phyloP scores from a whole-genome alignment of 805 yeast species.

The Candida railenensis region DNA sequence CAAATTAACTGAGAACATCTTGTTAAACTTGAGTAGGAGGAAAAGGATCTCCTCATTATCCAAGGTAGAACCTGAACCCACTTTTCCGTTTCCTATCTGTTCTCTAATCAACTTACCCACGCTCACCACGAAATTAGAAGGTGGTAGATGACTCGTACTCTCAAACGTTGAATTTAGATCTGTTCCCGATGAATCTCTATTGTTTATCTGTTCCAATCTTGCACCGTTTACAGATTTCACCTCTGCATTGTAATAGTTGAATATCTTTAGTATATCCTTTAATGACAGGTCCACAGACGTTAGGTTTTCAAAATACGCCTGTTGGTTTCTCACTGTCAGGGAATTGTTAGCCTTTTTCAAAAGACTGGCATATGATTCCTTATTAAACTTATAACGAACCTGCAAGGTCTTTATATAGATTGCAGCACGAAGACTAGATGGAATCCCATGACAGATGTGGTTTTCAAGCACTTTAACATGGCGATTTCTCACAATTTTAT shows the following conservation, averaged over 20 bases:
- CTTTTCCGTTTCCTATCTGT: conserved; percentile 12
- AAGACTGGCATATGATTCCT: conserved; percentile 28
- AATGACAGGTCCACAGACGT: conserved; percentile 13
- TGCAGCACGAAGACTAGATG: conserved; percentile 25
- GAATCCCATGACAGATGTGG: conserved; percentile 28
- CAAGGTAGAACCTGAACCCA: conserved; percentile 5
- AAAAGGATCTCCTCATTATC: conserved; percentile 28
- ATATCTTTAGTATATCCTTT: conserved; percentile 28
- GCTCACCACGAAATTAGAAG: conserved; percentile 21
- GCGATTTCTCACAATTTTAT: conserved; percentile 1
- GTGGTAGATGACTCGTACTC: conserved; percentile 11
- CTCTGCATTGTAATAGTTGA: conserved; percentile 29
- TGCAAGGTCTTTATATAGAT: conserved; percentile 33
- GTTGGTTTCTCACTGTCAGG: conserved; percentile 9
- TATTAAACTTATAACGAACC: conserved; percentile 27
- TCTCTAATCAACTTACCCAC: conserved; percentile 16
- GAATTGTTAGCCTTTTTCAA: conserved; percentile 23
- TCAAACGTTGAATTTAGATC: conserved; percentile 2
- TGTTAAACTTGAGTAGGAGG: conserved; percentile 33
- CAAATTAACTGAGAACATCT: conserved; percentile 18
- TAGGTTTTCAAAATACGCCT: conserved; percentile 15
- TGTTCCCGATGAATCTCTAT: conserved; percentile 6
- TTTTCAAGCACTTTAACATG: conserved; percentile 16
- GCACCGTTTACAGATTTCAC: conserved; percentile 11
- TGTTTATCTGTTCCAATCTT: conserved; percentile 12